Evolutionary conservation across 164 flowering plant genomes (phyloP), one percentile per base, ranked within the genome.

Genomic region (Sextonia rubra): DNA sequence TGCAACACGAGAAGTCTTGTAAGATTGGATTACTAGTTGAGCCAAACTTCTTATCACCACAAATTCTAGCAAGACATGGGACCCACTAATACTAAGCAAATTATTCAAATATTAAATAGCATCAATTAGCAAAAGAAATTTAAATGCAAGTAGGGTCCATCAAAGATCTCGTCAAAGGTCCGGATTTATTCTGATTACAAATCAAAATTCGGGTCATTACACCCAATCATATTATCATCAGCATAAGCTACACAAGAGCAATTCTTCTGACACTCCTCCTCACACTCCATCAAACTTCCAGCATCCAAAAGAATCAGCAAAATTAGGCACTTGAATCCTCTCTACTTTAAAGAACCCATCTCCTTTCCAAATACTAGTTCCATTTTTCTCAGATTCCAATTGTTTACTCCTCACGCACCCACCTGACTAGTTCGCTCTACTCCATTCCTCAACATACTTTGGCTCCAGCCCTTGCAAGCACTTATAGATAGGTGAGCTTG

Each of bases 231-330:
- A 11, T 20, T 47, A 24, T 27, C 60, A 26, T 60, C 26, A 20
- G 76, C 60, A 26, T 69, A 69, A n/a, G 72, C 76, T 11, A 20
- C 7, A 49, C 72, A 74, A 2, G 77, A 74, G 52, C 77, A 74
- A 52, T 74, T 74, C 47, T 29, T 69, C 60, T 69, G 63, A 49
- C 77, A 74, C 55, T 18, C 60, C 9, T 24, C 24, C 3, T 4
- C 32, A 24, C 77, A 74, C n/a, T 27, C 64, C 1, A 11, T 47
- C 2, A 0, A 23, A 55, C 3, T 25, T 20, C 5, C n/a, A 69
- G 8, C 37, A 24, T 0, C 7, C 22, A 52, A 24, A 72, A n/a
- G 68, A 69, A 17, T 48, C 18, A 1, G 66, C 48, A 26, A 27
- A 62, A 69, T 74, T 72, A 0, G 72, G 72, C 69, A 74, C 30